Conservation (phyloP, 1,284 basidiomycete genomes). For the Phlebopus sp. region DNA sequence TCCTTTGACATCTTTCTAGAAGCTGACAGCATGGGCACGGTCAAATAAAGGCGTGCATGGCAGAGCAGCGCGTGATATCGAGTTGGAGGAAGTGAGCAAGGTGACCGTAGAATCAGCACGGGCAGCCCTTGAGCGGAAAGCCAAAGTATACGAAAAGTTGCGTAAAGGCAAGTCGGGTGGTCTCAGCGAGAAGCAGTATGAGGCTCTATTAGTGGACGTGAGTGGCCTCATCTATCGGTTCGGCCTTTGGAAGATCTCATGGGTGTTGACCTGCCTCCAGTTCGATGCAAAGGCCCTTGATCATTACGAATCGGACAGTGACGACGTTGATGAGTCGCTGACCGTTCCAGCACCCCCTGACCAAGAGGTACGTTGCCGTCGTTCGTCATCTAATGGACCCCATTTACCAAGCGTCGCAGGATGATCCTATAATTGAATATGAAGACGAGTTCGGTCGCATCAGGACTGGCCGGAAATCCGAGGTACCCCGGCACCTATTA, state of each 20-base stretch:
- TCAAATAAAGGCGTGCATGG: conserved; percentile 68
- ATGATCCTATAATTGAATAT: conserved; percentile 81
- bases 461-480: conserved; percentile 65
- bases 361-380: conserved; percentile 37
- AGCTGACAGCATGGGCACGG: conserved; percentile 67
- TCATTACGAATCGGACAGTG: conserved; percentile 62
- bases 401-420: conserved; percentile 32
- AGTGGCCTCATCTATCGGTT: conserved; percentile 30
- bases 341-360: conserved; percentile 49
- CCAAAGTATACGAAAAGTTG: conserved; percentile 80
- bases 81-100: conserved; percentile 61
- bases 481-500: conserved; percentile 69
- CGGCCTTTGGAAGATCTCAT: background rate
- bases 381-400: background rate
- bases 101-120: conserved; percentile 70
- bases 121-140: conserved; percentile 73
- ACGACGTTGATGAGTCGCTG: conserved; percentile 71
- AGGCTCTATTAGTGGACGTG: conserved; percentile 81
- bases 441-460: conserved; percentile 83
- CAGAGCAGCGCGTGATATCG: conserved; percentile 62
- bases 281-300: conserved; percentile 69
- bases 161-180: conserved; percentile 79
- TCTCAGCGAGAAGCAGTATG: conserved; percentile 73
- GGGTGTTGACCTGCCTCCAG: conserved; percentile 34
- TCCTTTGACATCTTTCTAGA: conserved; percentile 39